phyloP scores from a whole-genome alignment of 2,329 filamentous ascomycete species.

The Sclerotinia trifoliorum region DNA sequence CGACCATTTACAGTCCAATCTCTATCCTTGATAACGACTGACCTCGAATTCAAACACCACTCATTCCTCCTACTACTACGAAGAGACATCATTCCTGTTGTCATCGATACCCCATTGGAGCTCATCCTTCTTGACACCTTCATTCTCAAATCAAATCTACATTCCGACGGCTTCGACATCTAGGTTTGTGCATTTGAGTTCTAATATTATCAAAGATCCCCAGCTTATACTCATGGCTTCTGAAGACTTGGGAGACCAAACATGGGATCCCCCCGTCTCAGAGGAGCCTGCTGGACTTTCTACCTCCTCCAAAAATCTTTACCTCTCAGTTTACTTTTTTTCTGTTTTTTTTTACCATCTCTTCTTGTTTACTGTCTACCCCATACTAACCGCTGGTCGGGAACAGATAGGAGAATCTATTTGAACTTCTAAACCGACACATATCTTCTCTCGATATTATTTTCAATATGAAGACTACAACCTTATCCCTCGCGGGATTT shows the following conservation, averaged over 20 bases:
- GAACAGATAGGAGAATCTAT: constrained; percentile 11
- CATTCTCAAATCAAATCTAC: constrained; percentile 10
- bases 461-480: constrained; percentile 47
- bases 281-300: neutral
- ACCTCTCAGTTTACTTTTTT: neutral
- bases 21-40: neutral
- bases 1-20: neutral
- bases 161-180: constrained; percentile 5
- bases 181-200: constrained; percentile 1
- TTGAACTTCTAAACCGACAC: neutral
- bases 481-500: constrained; percentile 42
- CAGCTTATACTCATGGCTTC: neutral
- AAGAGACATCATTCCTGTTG: neutral
- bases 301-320: neutral
- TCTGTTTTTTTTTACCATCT: too few species aligned
- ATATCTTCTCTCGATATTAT: neutral
- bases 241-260: constrained; percentile 2
- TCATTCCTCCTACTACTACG: neutral
- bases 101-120: neutral
- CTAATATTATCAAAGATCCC: neutral
- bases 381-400: constrained; percentile 17
- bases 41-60: constrained; percentile 5
- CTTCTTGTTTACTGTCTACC: neutral
- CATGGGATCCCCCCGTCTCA: neutral
- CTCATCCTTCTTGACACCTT: neutral